phyloP scores from a whole-genome alignment of 805 yeast genomes.

The Teunomyces gatunensis region DNA sequence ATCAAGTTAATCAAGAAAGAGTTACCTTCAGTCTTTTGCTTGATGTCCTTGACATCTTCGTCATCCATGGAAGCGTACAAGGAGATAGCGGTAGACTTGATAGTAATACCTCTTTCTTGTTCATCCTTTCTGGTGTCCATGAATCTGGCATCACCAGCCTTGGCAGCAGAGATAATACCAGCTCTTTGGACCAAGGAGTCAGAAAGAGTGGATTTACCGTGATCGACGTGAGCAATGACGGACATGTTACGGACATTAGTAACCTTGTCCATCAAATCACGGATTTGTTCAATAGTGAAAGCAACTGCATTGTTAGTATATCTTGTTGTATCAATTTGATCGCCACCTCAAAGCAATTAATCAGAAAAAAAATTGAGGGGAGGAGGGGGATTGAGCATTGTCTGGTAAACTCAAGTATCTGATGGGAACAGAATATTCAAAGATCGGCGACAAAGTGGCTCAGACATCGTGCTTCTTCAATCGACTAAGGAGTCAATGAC shows the following conservation, averaged over 20 bases:
- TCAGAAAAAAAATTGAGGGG: not conserved
- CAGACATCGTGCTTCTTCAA: too few species aligned
- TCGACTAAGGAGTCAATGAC: too few species aligned
- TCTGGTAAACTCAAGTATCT: too few species aligned
- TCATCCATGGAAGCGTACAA: conserved; percentile 85
- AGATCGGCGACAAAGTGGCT: too few species aligned
- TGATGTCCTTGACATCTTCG: conserved; percentile 83
- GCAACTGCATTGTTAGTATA: conserved; percentile 42
- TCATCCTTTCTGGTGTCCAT: conserved; percentile 99
- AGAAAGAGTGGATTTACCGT: conserved; percentile 99
- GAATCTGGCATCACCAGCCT: conserved; percentile 99
- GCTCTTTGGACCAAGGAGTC: conserved; percentile 99
- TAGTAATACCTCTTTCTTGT: conserved; percentile 99
- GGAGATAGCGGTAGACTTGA: conserved; percentile 98
- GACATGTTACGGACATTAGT: conserved; percentile 99
- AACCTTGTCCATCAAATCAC: conserved; percentile 99
- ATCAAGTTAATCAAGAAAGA: conserved; percentile 96
- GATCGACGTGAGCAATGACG: conserved; percentile 99
- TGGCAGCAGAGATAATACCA: conserved; percentile 99
- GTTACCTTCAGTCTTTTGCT: conserved; percentile 90
- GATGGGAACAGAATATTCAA: too few species aligned
- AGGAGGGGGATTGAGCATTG: not conserved
- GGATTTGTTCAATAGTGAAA: conserved; percentile 76
- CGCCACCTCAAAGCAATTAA: not conserved
- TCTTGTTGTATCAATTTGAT: not conserved